phyloP scores from a whole-genome alignment of 148 eudicot species.

The Bassia scoparia region DNA sequence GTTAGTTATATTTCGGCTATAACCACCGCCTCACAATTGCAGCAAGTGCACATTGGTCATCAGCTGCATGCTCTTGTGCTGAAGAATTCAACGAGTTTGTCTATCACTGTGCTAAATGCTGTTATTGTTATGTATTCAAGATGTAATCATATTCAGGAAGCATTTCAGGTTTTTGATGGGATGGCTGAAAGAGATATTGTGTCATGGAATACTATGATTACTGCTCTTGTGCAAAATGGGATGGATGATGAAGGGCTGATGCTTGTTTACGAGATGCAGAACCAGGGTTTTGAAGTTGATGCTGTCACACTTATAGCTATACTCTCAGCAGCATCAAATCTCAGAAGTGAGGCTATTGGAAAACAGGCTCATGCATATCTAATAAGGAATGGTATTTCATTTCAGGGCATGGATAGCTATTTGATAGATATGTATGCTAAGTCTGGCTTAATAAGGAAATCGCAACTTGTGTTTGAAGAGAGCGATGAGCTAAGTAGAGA shows the following conservation, averaged over 20 bases:
- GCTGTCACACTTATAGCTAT: slow-evolving; percentile 62
- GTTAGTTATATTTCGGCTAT: slow-evolving; percentile 67
- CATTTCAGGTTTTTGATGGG: slow-evolving; percentile 59
- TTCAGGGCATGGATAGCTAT: slow-evolving; percentile 77
- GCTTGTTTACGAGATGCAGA: slow-evolving; percentile 90
- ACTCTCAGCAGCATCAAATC: slow-evolving; percentile 83
- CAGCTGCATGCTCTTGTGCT: slow-evolving; percentile 69
- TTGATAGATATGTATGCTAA: slow-evolving; percentile 87
- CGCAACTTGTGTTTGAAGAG: slow-evolving; percentile 44
- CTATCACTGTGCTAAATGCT: slow-evolving; percentile 55
- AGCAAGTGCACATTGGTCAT: slow-evolving; percentile 43
- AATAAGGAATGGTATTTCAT: slow-evolving; percentile 55
- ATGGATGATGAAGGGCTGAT: slow-evolving; percentile 70
- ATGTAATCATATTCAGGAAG: slow-evolving; percentile 53
- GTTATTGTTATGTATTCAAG: slow-evolving; percentile 76
- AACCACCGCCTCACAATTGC: slow-evolving; percentile 79
- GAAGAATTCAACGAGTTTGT: slow-evolving; percentile 36
- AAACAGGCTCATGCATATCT: slow-evolving; percentile 80
- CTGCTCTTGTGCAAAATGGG: slow-evolving; percentile 74
- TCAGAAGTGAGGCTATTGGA: slow-evolving; percentile 60
- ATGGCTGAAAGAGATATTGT: slow-evolving; percentile 77
- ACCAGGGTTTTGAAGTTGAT: slow-evolving; percentile 60
- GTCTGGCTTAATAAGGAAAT: slow-evolving; percentile 50
- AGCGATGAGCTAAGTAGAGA: slow-evolving; percentile 43
- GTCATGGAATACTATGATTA: slow-evolving; percentile 85